Percentiles rank a stretch among this genome's conserved stretches.
Evolutionary conservation across 371 early-diverging fungal genomes (phyloP).

Genomic region (Mortierella sp.): DNA sequence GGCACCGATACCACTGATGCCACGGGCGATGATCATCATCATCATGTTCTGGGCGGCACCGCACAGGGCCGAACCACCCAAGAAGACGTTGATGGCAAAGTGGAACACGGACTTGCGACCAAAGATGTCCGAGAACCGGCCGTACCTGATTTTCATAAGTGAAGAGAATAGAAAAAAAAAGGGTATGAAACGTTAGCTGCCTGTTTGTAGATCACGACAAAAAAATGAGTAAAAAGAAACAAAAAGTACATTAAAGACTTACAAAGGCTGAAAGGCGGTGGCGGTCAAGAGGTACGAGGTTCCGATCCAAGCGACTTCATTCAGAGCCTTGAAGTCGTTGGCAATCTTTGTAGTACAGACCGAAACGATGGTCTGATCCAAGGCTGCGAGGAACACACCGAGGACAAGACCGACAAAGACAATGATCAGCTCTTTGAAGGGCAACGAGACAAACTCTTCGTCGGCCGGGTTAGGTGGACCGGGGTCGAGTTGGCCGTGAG

Average conservation of each 20-base stretch:
- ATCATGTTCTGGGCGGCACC: conserved; percentile 73
- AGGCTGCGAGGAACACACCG: conserved; percentile 71
- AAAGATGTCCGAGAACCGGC: conserved; percentile 64
- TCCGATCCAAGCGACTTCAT: conserved; percentile 72
- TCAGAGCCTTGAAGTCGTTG: conserved; percentile 65
- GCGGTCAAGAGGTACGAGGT: conserved; percentile 69
- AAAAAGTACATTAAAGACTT: too few relatives aligned
- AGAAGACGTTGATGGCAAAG: conserved; percentile 69
- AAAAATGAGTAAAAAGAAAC: not conserved
- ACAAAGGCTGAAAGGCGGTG: conserved; percentile 60
- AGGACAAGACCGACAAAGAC: conserved; percentile 55
- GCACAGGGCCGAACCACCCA: conserved; percentile 74
- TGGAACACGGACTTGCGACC: conserved; percentile 71
- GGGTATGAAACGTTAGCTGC: not conserved
- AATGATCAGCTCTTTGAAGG: conserved; percentile 19
- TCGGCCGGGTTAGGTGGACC: not conserved
- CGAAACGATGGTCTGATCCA: conserved; percentile 79
- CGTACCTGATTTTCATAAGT: not conserved
- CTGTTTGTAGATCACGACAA: not conserved
- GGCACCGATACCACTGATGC: conserved; percentile 75
- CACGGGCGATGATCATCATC: conserved; percentile 74
- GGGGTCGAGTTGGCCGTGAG: conserved; percentile 9
- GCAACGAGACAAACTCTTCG: not conserved
- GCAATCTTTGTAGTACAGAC: conserved; percentile 66
- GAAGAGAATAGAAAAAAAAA: not conserved